phyloP scores from a whole-genome alignment of 495 filamentous ascomycete species.

The Bombardia bombarda region DNA sequence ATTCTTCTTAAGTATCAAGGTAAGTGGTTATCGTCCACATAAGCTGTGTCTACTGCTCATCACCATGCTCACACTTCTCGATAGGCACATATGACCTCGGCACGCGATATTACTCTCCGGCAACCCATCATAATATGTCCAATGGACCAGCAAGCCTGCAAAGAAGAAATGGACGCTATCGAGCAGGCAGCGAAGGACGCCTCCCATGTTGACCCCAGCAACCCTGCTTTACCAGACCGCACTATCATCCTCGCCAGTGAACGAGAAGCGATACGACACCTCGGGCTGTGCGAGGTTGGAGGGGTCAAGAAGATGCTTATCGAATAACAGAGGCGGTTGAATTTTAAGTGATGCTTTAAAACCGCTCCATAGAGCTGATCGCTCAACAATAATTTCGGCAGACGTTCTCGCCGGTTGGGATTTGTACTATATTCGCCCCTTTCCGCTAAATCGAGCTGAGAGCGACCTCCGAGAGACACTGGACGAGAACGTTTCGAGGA shows the following conservation, averaged over 20 bases:
- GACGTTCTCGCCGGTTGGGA: no score
- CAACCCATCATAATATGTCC: constrained; percentile 96
- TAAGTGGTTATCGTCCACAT: no score
- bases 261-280: constrained; percentile 60
- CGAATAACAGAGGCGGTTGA: no score
- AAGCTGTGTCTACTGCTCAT: no score
- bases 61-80: constrained; percentile 14
- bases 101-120: constrained; percentile 80
- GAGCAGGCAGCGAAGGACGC: constrained; percentile 92
- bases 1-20: constrained; percentile 91
- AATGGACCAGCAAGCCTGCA: constrained; percentile 88
- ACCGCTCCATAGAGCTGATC: no score
- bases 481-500: no score
- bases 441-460: no score
- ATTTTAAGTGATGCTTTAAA: no score
- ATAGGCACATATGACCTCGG: constrained; percentile 84
- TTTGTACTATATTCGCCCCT: no score
- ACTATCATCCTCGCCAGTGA: constrained; percentile 75
- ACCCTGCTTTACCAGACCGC: constrained; percentile 77
- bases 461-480: no score
- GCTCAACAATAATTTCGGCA: no score
- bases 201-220: constrained; percentile 73
- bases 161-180: constrained; percentile 97
- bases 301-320: constrained; percentile 84
- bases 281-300: constrained; percentile 81